Evolutionary conservation across 2,329 filamentous ascomycete species (phyloP).

Genomic region (Tolypocladium sp.): DNA sequence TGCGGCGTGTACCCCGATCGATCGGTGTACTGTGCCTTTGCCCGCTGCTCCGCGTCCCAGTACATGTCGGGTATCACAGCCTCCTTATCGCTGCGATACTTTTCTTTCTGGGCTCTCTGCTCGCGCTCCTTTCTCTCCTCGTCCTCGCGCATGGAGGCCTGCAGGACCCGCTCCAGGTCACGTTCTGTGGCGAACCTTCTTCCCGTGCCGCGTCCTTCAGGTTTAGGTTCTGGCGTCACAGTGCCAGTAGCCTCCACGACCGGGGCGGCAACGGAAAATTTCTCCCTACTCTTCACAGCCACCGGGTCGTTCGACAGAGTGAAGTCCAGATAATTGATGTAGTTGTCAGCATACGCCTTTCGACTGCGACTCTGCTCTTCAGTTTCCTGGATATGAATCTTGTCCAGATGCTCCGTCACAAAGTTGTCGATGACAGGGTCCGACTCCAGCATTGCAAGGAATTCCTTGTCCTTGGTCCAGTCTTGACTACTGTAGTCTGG

Average conservation of each 20-base stretch:
- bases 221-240: slow-evolving; percentile 42
- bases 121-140: slow-evolving; percentile 63
- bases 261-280: slow-evolving; percentile 34
- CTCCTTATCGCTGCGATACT: slow-evolving; percentile 68
- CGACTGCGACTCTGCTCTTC: slow-evolving; percentile 29
- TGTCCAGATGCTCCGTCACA: slow-evolving; percentile 34
- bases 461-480: slow-evolving; percentile 39
- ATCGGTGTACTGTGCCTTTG: slow-evolving; percentile 53
- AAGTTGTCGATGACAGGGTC: slow-evolving; percentile 33
- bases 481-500: slow-evolving; percentile 35
- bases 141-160: slow-evolving; percentile 62
- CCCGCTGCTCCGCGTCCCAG: slow-evolving; percentile 50
- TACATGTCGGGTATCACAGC: slow-evolving; percentile 65
- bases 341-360: slow-evolving; percentile 35
- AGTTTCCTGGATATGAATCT: slow-evolving; percentile 26
- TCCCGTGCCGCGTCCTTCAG: slow-evolving; percentile 44
- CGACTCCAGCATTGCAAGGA: slow-evolving; percentile 31
- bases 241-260: slow-evolving; percentile 22
- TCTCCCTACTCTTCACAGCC: slow-evolving; percentile 45
- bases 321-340: slow-evolving; percentile 43
- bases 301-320: slow-evolving; percentile 46
- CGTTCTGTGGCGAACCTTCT: slow-evolving; percentile 61
- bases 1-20: slow-evolving; percentile 55
- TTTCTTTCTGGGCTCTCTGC: slow-evolving; percentile 53
- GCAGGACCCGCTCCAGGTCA: slow-evolving; percentile 62